Percentiles rank a stretch among this genome's conserved stretches.
phyloP scores from a whole-genome alignment of 1,284 basidiomycete species.

The Phaffia rhodozyma region DNA sequence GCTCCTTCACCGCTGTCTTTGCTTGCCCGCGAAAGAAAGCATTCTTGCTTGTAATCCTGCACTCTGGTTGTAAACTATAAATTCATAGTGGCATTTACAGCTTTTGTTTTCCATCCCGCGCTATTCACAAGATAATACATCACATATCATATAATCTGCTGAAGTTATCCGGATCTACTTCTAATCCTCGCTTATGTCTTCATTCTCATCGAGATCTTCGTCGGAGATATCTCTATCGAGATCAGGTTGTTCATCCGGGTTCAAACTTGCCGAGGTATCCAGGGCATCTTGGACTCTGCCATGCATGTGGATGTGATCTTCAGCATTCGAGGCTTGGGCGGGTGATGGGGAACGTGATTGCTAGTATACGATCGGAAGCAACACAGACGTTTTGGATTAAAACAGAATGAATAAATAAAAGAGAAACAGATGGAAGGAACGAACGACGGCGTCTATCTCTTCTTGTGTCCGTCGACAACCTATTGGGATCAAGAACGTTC shows the following conservation, averaged over 20 bases:
- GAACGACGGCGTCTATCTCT: conserved; percentile 8
- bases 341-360: conserved; percentile 9
- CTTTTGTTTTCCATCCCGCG: too few relatives aligned
- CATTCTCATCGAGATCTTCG: neutral
- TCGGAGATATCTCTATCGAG: conserved; percentile 3
- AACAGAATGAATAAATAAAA: neutral
- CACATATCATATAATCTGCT: too few relatives aligned
- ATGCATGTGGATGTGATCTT: neutral
- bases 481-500: conserved; percentile 1
- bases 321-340: conserved; percentile 6
- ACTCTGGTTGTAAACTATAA: too few relatives aligned
- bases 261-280: neutral
- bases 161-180: too few relatives aligned
- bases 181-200: neutral
- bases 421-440: neutral
- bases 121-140: too few relatives aligned
- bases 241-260: conserved; percentile 7
- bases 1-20: too few relatives aligned
- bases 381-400: neutral
- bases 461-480: conserved; percentile 5
- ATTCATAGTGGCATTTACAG: too few relatives aligned
- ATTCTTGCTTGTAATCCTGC: too few relatives aligned
- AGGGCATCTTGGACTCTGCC: neutral
- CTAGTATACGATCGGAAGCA: neutral
- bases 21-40: too few relatives aligned